Evolutionary conservation across 176 grass and related monocot species (phyloP), one percentile per base, ranked within the genome.

Genomic region (Carex scoparia): DNA sequence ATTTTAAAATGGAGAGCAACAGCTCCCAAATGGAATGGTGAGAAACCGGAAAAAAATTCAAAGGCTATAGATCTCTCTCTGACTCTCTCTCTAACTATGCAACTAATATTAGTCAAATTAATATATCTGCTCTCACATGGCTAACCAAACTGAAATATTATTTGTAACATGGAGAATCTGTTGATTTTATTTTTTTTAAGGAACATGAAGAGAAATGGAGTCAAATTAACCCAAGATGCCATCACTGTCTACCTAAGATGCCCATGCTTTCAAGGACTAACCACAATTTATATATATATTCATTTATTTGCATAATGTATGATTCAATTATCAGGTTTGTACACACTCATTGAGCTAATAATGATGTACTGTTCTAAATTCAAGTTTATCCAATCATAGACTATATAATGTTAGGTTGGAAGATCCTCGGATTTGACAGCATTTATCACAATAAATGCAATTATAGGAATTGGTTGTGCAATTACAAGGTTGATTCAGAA

Each of bases 121-220:
- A 23, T 83, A 67, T 53, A 83, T 65, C 57, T 65, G 79, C 61
- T 14, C 2, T 46, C 81, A 83, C 81, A 83, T 83, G 81, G 63
- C 44, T 83, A 83, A 65, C 57, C 35, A 64, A 63, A 49, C 38
- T 82, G 60, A 31, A 44, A 65, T 19, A 56, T 69, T 83, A 66
- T 40, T 83, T 83, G 80, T 67, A 83, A 53, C 63, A 83, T 69
- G 81, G 81, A 54, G 14, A 32, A 67, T 83, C 44, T 83, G 46
- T 38, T 83, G 38, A 1, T 53, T 67, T 71, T 23, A 46, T 42
- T 44, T 69, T 54, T 54, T 23, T 69, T 31, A 57, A 69, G 63
- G 37, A 69, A 69, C 62, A 82, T 67, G 80, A 82, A 82, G 59
- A 67, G 62, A 67, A 51, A 30, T 67, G 37, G 32, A 4, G 59